A percentile compares a stretch with the other conserved stretches of the same genome.
phyloP scores from a whole-genome alignment of 1,284 basidiomycete species.

The Waitea zeae region DNA sequence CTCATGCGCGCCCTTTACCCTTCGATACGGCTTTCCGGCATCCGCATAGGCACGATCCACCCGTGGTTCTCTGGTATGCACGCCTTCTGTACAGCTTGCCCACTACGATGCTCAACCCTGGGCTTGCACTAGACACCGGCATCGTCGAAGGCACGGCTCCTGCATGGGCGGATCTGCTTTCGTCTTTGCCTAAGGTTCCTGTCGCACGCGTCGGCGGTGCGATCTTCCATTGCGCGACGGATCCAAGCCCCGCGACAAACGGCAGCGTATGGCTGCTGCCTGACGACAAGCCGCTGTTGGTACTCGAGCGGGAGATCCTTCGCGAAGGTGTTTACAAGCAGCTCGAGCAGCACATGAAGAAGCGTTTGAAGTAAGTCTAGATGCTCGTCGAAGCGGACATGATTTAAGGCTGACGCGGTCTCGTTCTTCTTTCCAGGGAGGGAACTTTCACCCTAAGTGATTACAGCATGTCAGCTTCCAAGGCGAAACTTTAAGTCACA shows the following conservation, averaged over 20 bases:
- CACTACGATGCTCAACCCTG: too few species aligned
- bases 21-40: conserved; percentile 17
- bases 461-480: too few species aligned
- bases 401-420: too few species aligned
- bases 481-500: too few species aligned
- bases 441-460: too few species aligned
- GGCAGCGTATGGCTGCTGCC: conserved; percentile 28
- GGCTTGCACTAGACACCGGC: too few species aligned
- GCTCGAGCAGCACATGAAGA: conserved; percentile 17
- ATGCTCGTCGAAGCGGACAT: too few species aligned
- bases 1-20: conserved; percentile 30
- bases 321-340: conserved; percentile 32
- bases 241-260: conserved; percentile 24
- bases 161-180: too few species aligned
- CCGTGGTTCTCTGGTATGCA: conserved; percentile 31
- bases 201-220: conserved; percentile 16
- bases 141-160: too few species aligned
- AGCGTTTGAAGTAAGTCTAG: background rate
- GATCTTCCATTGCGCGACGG: conserved; percentile 31
- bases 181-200: conserved; percentile 12
- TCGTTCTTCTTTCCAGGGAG: too few species aligned
- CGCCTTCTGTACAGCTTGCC: conserved; percentile 6
- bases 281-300: conserved; percentile 30
- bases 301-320: conserved; percentile 26
- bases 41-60: conserved; percentile 30